Base-by-base conservation (phyloP, 2,329 filamentous ascomycete genomes). In the Arthrobotrys sinensis region DNA sequence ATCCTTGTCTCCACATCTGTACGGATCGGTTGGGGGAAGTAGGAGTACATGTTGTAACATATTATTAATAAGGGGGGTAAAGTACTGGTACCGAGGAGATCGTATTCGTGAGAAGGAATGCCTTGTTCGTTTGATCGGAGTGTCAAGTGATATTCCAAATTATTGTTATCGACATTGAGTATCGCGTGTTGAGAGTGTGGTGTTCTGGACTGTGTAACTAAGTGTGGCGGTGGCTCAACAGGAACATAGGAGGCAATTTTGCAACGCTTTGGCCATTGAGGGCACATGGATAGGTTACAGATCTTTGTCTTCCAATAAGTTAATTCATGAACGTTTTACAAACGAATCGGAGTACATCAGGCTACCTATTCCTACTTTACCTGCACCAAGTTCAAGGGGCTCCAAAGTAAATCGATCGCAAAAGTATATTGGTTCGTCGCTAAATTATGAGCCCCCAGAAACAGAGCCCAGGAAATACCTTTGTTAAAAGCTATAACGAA, bases 1-100 rank as follows among this genome's bases (percentile, higher is more conserved):
- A 67, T 19, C 63, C 63, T 32, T 28, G 63, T 40, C 46, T 60
- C 63, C 63, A 67, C 63, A n/a, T 52, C n/a, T 16, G 10, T 34
- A 40, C 14, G 24, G n/a, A 19, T 57, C 34, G 12, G 36, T 8
- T 10, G n/a, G 12, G 6, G 36, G 8, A 38, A 21, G 52, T 57
- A 38, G n/a, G 12, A 12, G 34, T 57, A 57, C 52, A 2, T 1
- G 2, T 38, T 57, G 0, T 21, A 1, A 1, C 0, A 8, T 19
- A 14, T 5, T 4, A 4, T 11, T 11, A 12, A 6, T 3, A 2
- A n/a, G n/a, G 52, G 11, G 28, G 4, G 7, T 3, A 21, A 21
- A 38, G 52, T 57, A 57, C 32, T 7, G 3, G 32, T 57, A 57
- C 52, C 12, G 5, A 21, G 10, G 12, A 16, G 50, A 36, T 53